Base-by-base conservation (phyloP, 2,329 filamentous ascomycete species). In the Calcarisporium arbuscula region DNA sequence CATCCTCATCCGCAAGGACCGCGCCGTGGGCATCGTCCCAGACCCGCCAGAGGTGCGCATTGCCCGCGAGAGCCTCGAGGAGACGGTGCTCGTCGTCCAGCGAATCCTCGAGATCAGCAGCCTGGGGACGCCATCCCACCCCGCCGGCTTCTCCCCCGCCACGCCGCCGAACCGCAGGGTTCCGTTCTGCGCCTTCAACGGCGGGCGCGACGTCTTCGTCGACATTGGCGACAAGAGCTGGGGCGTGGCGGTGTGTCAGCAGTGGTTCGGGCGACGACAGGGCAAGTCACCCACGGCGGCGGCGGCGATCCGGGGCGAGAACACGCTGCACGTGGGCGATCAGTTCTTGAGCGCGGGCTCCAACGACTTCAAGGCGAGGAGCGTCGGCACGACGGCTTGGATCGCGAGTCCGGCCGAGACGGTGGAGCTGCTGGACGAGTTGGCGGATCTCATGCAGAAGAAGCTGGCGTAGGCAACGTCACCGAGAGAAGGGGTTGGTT, bases 201-300 rank as follows among this genome's bases (percentile, higher is more conserved):
- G 90, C 35, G 92, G 92, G 9, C 90, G 92, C 42, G 92, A 98
- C 57, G 88, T 96, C 27, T 98, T 98, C 61, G 89, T 98, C 35
- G 92, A 98, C 57, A 95, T 98, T 52, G 92, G 92, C 36, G 92
- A 98, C 64, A 98, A 98, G 65, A 88, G 82, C 34, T 94, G 89
- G 84, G 92, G 92, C 44, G 92, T 98, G 4, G 73, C 85, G 21
- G 87, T 89, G 5, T 95, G 89, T 56, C 92, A 98, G 65, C 75
- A 81, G 38, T 95, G 87, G 68, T 95, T 95, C 56, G 84, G 83
- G 16, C 77, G 55, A 33, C 52, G 47, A 25, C 30, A 35, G 9
- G 39, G 17, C 5, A 28, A 27, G 10, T 30, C 34, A 5, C 35
- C 30, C 18, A 27, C 38, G 6, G 48, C 12, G 52, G 40, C 18